Conservation (phyloP, 768 basidiomycete species). For the Xanthoconium purpureum region DNA sequence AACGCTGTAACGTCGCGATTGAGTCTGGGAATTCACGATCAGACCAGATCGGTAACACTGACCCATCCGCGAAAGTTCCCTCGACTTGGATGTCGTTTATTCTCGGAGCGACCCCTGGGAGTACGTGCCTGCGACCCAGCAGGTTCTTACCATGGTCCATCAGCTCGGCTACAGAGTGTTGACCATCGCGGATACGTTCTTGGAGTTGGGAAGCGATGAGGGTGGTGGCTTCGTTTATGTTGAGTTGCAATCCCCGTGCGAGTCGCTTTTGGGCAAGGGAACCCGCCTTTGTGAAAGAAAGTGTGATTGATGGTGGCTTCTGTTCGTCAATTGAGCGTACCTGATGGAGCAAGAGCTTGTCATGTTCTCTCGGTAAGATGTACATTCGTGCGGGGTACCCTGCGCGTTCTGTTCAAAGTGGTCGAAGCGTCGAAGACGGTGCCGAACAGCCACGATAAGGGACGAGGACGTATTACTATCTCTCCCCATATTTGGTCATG, state of each 20-base stretch:
- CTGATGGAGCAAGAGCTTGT: conserved; percentile 74
- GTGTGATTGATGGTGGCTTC: not conserved
- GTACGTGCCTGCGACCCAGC: conserved; percentile 85
- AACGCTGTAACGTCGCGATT: conserved; percentile 35
- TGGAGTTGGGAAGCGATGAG: conserved; percentile 92
- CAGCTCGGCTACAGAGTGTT: conserved; percentile 79
- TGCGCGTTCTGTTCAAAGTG: not conserved
- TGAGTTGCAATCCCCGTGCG: conserved; percentile 87
- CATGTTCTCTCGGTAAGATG: conserved; percentile 70
- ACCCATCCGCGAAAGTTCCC: conserved; percentile 89
- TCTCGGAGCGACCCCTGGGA: conserved; percentile 70
- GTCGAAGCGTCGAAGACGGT: not conserved
- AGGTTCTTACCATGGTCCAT: conserved; percentile 91
- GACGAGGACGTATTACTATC: not conserved
- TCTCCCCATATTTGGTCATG: conserved; percentile 2
- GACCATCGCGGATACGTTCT: conserved; percentile 91
- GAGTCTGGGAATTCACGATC: not conserved
- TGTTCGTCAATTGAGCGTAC: conserved; percentile 23
- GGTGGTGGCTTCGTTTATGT: conserved; percentile 83
- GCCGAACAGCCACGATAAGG: conserved; percentile 6
- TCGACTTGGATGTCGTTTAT: conserved; percentile 92
- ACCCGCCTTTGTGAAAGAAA: conserved; percentile 55
- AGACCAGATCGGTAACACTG: conserved; percentile 17
- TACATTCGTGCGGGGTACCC: conserved; percentile 45
- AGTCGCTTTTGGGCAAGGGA: conserved; percentile 91